phyloP scores from a whole-genome alignment of 148 eudicot species.

The Fagopyrum tataricum region DNA sequence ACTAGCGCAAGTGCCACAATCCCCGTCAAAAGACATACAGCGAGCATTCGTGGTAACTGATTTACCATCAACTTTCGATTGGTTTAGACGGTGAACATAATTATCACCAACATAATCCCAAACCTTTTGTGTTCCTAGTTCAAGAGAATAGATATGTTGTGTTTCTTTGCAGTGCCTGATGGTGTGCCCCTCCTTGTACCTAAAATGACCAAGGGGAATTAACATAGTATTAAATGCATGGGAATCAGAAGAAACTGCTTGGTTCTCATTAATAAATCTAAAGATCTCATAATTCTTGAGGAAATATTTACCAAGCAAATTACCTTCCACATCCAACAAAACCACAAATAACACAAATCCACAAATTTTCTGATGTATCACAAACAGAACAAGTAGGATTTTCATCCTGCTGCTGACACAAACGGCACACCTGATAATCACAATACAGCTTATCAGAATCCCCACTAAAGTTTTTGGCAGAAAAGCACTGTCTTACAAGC shows the following conservation, averaged over 20 bases:
- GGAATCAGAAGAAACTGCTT: constrained; percentile 9
- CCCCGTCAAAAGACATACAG: constrained; percentile 52
- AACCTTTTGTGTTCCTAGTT: constrained; percentile 77
- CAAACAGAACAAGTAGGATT: constrained; percentile 76
- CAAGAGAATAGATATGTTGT: constrained; percentile 83
- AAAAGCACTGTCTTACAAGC: background rate
- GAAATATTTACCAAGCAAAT: background rate
- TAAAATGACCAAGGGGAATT: constrained; percentile 18
- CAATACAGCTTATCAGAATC: background rate
- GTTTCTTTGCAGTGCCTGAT: constrained; percentile 73
- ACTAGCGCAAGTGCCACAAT: constrained; percentile 57
- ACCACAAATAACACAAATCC: constrained; percentile 92
- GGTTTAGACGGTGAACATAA: constrained; percentile 89
- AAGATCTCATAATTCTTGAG: background rate
- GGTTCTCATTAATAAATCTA: background rate
- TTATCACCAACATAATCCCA: constrained; percentile 96
- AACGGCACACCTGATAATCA: constrained; percentile 67
- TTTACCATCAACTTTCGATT: constrained; percentile 72
- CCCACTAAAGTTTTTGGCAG: background rate
- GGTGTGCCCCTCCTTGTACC: constrained; percentile 87
- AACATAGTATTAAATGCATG: background rate
- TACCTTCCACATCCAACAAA: constrained; percentile 99
- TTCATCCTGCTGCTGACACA: constrained; percentile 89
- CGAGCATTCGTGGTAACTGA: constrained; percentile 36
- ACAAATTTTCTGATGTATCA: constrained; percentile 65